Conservation (phyloP, 441 rosid species). For the Flueggea neowawraea region DNA sequence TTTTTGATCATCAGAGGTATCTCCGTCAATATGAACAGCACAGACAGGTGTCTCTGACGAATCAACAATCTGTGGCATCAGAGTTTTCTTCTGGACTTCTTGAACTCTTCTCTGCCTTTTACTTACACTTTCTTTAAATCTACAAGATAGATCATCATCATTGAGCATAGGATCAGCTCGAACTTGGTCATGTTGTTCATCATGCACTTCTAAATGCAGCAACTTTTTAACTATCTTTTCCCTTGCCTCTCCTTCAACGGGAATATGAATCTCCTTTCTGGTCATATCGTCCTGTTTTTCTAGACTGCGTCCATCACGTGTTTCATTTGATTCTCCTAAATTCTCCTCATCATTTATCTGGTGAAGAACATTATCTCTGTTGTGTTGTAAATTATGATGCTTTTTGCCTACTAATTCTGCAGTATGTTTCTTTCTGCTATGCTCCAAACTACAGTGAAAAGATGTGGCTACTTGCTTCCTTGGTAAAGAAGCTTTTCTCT, state of each 20-base stretch:
- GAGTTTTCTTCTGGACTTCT: slow-evolving; percentile 15
- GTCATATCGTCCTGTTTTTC: too few species aligned
- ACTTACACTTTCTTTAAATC: slow-evolving; percentile 4
- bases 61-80: slow-evolving; percentile 13
- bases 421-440: slow-evolving; percentile 10
- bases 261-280: too few species aligned
- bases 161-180: background rate
- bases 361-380: slow-evolving; percentile 8
- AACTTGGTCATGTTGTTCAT: slow-evolving; percentile 10
- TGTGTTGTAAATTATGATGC: slow-evolving; percentile 14
- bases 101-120: slow-evolving; percentile 16
- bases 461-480: slow-evolving; percentile 37
- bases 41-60: slow-evolving; percentile 15
- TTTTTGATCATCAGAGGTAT: slow-evolving; percentile 21
- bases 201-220: too few species aligned
- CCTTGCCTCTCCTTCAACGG: background rate
- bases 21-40: slow-evolving; percentile 19
- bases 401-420: slow-evolving; percentile 17
- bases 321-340: background rate
- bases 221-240: slow-evolving; percentile 9
- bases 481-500: slow-evolving; percentile 29
- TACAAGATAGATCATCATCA: slow-evolving; percentile 12
- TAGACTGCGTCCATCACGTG: too few species aligned
- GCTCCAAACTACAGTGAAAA: slow-evolving; percentile 17
- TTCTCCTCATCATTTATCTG: background rate